phyloP scores from a whole-genome alignment of 805 yeast genomes.

The Yarrowia hollandica region DNA sequence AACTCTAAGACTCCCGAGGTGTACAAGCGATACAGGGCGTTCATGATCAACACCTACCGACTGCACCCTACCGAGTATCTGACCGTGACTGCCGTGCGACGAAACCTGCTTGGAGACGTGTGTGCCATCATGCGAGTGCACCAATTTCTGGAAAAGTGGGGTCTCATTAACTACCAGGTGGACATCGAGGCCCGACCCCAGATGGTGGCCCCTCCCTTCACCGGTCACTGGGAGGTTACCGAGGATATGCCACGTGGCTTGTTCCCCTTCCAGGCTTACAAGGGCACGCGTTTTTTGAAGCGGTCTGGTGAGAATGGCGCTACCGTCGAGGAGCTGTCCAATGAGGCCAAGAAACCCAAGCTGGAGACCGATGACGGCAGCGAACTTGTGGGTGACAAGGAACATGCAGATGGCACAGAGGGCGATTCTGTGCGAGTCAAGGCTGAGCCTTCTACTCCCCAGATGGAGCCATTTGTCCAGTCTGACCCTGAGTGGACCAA shows the following conservation, averaged over 20 bases:
- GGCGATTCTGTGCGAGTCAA: constrained; percentile 29
- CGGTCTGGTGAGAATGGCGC: constrained; percentile 1
- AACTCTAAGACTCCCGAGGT: constrained; percentile 79
- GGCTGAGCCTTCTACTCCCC: constrained; percentile 27
- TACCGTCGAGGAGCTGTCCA: not conserved
- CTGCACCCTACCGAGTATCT: constrained; percentile 86
- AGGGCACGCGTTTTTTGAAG: constrained; percentile 52
- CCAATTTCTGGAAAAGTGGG: constrained; percentile 85
- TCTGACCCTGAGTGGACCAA: constrained; percentile 59
- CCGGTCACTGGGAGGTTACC: constrained; percentile 73
- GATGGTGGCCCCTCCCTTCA: constrained; percentile 66
- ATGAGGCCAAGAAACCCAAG: constrained; percentile 7
- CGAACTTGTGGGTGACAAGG: constrained; percentile 37
- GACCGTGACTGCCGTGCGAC: constrained; percentile 86
- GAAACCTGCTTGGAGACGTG: constrained; percentile 89
- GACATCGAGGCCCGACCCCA: constrained; percentile 70
- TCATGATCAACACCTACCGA: constrained; percentile 84
- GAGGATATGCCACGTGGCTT: constrained; percentile 90
- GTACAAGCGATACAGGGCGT: constrained; percentile 79
- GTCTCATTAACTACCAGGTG: constrained; percentile 88
- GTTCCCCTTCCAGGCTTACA: constrained; percentile 79
- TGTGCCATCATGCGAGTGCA: constrained; percentile 85
- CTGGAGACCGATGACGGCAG: constrained; percentile 34
- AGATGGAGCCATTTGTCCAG: constrained; percentile 41
- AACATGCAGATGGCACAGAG: not conserved